phyloP scores from a whole-genome alignment of 257 asterid genomes.

The Nicotiana otophora region DNA sequence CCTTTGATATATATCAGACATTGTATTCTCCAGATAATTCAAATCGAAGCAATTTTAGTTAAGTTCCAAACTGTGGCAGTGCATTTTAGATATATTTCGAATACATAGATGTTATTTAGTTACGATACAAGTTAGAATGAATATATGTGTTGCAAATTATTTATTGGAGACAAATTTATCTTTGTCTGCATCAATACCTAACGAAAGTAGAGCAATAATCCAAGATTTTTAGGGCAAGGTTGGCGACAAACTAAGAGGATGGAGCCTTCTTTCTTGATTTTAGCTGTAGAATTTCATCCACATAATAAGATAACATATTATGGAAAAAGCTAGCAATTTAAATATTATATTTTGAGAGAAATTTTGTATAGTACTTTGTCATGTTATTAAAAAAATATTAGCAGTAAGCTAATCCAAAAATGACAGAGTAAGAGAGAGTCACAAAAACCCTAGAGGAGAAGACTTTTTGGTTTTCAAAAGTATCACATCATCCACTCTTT shows the following conservation, averaged over 20 bases:
- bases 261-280: constrained; percentile 37
- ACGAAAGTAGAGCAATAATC: constrained; percentile 11
- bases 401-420: constrained; percentile 62
- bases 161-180: not conserved
- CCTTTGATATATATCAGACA: too few relatives aligned
- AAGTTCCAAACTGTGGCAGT: not conserved
- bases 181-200: constrained; percentile 5
- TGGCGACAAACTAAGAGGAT: constrained; percentile 39
- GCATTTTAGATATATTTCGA: not conserved
- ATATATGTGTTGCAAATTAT: not conserved
- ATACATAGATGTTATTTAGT: too few relatives aligned
- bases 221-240: constrained; percentile 8
- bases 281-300: constrained; percentile 28
- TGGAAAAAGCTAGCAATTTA: constrained; percentile 33
- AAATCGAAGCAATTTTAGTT: too few relatives aligned
- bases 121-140: not conserved
- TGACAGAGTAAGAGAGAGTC: constrained; percentile 1
- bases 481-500: constrained; percentile 51
- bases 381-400: constrained; percentile 13
- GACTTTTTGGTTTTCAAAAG: constrained; percentile 46
- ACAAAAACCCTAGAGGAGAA: constrained; percentile 58
- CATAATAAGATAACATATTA: constrained; percentile 30
- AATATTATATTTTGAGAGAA: constrained; percentile 25
- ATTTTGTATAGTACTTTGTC: constrained; percentile 37
- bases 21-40: too few relatives aligned